A percentile compares a stretch with the other conserved stretches of the same genome.
phyloP scores from a whole-genome alignment of 768 basidiomycete species.

The Cystobasidium tubakii region DNA sequence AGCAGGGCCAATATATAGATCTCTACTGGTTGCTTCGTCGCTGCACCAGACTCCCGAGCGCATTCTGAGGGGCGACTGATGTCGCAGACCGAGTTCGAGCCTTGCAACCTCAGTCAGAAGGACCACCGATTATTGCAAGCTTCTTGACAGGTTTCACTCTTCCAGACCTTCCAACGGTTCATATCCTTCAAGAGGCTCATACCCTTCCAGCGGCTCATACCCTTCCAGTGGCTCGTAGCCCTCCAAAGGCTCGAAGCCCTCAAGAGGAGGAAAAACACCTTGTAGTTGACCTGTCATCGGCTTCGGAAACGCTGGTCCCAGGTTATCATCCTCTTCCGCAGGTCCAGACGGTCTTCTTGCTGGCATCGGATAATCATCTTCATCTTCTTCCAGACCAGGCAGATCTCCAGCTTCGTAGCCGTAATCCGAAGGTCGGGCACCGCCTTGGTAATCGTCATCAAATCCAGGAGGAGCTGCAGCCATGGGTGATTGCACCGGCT shows the following conservation, averaged over 20 bases:
- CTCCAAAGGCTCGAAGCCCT: constrained; percentile 4
- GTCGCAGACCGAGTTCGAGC: too few relatives aligned
- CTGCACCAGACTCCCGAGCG: too few relatives aligned
- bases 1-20: too few relatives aligned
- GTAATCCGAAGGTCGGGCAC: background rate
- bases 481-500: too few relatives aligned
- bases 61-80: too few relatives aligned
- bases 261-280: background rate
- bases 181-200: background rate
- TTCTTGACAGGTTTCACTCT: background rate
- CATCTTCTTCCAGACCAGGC: constrained; percentile 20
- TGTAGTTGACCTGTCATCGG: background rate
- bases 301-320: constrained; percentile 19
- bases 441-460: background rate
- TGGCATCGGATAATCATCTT: background rate
- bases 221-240: background rate
- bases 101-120: too few relatives aligned
- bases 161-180: background rate
- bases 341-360: background rate
- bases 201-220: background rate
- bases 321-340: background rate
- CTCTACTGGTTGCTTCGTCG: too few relatives aligned
- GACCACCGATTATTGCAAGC: too few relatives aligned
- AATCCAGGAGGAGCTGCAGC: background rate
- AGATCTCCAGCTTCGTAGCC: background rate